A percentile compares a stretch with the other conserved stretches of the same genome.
Conservation (phyloP, 2,329 filamentous ascomycete genomes). For the Helotiales sp. region DNA sequence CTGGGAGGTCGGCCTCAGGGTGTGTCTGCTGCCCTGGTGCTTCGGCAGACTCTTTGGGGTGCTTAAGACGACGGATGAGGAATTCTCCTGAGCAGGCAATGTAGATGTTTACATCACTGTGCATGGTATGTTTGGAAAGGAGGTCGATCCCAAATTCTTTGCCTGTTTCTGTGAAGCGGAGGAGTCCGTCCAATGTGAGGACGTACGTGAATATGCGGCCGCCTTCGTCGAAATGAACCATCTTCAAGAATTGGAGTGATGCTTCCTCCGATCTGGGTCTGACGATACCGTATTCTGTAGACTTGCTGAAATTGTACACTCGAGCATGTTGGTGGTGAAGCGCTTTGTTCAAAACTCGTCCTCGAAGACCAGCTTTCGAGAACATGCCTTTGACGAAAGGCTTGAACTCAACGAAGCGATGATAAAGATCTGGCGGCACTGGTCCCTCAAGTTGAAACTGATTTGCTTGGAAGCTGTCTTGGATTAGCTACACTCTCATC, state of each 20-base stretch:
- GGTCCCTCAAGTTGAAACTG: constrained; percentile 87
- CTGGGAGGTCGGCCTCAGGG: constrained; percentile 47
- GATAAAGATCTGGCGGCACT: constrained; percentile 77
- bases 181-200: constrained; percentile 79
- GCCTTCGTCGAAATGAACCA: constrained; percentile 84
- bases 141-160: constrained; percentile 95
- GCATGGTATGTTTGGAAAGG: constrained; percentile 95
- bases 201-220: constrained; percentile 90
- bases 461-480: constrained; percentile 80
- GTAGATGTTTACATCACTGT: constrained; percentile 87
- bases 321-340: constrained; percentile 87
- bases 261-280: constrained; percentile 67
- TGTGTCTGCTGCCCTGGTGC: constrained; percentile 50
- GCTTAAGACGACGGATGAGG: constrained; percentile 72
- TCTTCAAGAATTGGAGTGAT: constrained; percentile 77
- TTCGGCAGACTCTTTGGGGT: constrained; percentile 47
- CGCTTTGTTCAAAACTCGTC: constrained; percentile 77
- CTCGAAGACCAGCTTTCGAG: constrained; percentile 72
- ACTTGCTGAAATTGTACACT: constrained; percentile 83
- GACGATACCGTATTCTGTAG: constrained; percentile 72
- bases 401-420: constrained; percentile 90
- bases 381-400: constrained; percentile 92
- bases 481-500: constrained; percentile 16
- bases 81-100: constrained; percentile 94
- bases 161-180: constrained; percentile 92